Evolutionary conservation across 1,139 yeast genomes (phyloP).

Genomic region (Zygoascus meyerae): DNA sequence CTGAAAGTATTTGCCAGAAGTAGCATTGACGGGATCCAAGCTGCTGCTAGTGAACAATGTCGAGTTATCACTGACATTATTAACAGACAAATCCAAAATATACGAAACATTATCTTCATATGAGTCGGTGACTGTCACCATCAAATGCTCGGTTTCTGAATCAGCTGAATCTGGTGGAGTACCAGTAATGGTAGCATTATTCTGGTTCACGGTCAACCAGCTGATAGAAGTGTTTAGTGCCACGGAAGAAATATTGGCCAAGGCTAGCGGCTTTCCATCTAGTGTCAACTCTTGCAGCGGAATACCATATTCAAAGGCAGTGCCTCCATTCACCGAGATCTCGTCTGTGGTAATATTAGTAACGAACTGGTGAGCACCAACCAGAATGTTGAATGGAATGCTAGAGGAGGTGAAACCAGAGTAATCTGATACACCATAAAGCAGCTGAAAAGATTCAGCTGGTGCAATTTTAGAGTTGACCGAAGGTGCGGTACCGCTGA

Average conservation of each 20-base stretch:
- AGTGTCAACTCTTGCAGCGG: constrained; percentile 57
- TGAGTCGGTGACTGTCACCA: constrained; percentile 54
- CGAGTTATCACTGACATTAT: constrained; percentile 15
- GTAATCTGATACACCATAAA: constrained; percentile 74
- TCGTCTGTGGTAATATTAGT: constrained; percentile 44
- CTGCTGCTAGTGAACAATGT: constrained; percentile 26
- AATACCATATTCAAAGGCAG: constrained; percentile 47
- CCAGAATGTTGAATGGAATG: constrained; percentile 62
- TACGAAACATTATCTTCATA: constrained; percentile 61
- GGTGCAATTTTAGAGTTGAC: constrained; percentile 86
- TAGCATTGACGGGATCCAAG: constrained; percentile 50
- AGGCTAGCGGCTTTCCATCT: constrained; percentile 49
- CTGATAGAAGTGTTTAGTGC: constrained; percentile 46
- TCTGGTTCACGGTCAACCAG: constrained; percentile 51
- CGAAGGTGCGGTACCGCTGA: constrained; percentile 83
- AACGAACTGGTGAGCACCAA: constrained; percentile 84
- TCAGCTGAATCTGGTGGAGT: constrained; percentile 49
- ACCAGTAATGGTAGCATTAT: constrained; percentile 40
- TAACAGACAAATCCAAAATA: constrained; percentile 47
- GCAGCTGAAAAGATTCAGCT: constrained; percentile 64
- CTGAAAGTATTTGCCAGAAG: constrained; percentile 52
- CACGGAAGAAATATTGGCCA: constrained; percentile 51
- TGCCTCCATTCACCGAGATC: constrained; percentile 62
- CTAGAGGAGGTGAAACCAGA: constrained; percentile 69
- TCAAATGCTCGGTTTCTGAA: constrained; percentile 40